These are phyloP conservation scores for Angomonas deanei DNA, from an alignment of 208 protist genomes.

Conservation along the genomic window DNA sequence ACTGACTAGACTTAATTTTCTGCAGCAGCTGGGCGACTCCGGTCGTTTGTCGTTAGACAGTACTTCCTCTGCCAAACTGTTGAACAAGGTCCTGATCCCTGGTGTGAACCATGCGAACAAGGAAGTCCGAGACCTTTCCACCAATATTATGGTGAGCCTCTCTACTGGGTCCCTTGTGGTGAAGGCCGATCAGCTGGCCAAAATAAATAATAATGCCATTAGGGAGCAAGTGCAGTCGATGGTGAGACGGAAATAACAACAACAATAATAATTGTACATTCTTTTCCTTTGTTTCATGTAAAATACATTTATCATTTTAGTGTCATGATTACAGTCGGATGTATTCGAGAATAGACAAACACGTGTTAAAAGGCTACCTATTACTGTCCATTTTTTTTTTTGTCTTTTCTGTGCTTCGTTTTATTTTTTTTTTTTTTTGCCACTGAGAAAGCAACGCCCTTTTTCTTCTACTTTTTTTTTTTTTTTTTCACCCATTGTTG, in stretches of 20 bases:
- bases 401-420: too few species aligned
- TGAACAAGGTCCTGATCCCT: conserved; percentile 64
- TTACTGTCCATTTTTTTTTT: too few species aligned
- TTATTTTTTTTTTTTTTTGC: too few species aligned
- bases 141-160: conserved; percentile 31
- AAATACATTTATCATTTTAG: too few species aligned
- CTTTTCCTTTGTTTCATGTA: background rate
- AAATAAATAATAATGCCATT: conserved; percentile 61
- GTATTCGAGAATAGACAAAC: too few species aligned
- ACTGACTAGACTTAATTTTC: conserved; percentile 48
- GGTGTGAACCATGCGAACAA: conserved; percentile 65
- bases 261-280: background rate
- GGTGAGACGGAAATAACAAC: conserved; percentile 2
- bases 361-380: too few species aligned
- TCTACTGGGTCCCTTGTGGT: conserved; percentile 19
- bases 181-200: conserved; percentile 34
- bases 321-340: too few species aligned
- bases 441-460: too few species aligned
- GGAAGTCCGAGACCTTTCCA: conserved; percentile 76
- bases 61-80: conserved; percentile 15
- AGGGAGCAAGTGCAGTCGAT: conserved; percentile 29
- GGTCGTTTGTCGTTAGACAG: conserved; percentile 12
- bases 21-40: conserved; percentile 31
- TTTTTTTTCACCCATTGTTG: background rate
- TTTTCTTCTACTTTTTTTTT: background rate